Percentiles rank a stretch among this genome's conserved stretches.
These are phyloP conservation scores for Podila epicladia DNA, from an alignment of 192 early-diverging fungal genomes.

Conservation along the genomic window DNA sequence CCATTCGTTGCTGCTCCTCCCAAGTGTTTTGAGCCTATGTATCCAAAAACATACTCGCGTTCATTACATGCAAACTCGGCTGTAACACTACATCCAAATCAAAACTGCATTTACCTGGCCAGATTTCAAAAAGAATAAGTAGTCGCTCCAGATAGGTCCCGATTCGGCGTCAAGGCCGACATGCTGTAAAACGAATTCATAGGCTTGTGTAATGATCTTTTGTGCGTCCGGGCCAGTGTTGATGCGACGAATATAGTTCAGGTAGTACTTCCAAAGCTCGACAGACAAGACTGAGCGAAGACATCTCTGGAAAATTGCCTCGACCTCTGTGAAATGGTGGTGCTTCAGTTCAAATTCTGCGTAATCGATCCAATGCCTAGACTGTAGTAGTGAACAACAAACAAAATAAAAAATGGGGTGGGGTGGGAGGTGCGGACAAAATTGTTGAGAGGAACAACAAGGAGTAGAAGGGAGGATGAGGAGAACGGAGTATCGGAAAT, in stretches of 20 bases:
- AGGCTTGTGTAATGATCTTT: slow-evolving; percentile 79
- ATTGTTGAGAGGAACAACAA: slow-evolving; percentile 2
- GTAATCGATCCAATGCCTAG: slow-evolving; percentile 80
- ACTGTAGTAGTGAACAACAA: slow-evolving; percentile 43
- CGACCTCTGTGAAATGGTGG: slow-evolving; percentile 77
- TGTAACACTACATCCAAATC: background rate
- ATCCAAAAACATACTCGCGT: slow-evolving; percentile 18
- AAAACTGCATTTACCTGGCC: slow-evolving; percentile 63
- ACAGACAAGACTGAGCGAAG: slow-evolving; percentile 85
- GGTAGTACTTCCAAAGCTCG: slow-evolving; percentile 89
- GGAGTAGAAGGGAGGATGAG: background rate
- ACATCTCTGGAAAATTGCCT: slow-evolving; percentile 85
- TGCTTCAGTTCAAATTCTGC: slow-evolving; percentile 85
- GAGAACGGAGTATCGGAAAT: background rate
- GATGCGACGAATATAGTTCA: slow-evolving; percentile 85
- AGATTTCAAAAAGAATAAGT: slow-evolving; percentile 81
- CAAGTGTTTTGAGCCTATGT: slow-evolving; percentile 70
- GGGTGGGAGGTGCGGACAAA: slow-evolving; percentile 11
- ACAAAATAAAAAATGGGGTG: slow-evolving; percentile 3
- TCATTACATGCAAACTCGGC: slow-evolving; percentile 29
- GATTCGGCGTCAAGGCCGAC: slow-evolving; percentile 91
- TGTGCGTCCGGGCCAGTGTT: slow-evolving; percentile 76
- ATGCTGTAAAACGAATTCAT: slow-evolving; percentile 88
- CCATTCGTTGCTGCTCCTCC: slow-evolving; percentile 94
- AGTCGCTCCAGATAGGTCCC: slow-evolving; percentile 90